A percentile compares a stretch with the other conserved stretches of the same genome.
Conservation (phyloP, 1,284 basidiomycete species). For the Peniophora sp. region DNA sequence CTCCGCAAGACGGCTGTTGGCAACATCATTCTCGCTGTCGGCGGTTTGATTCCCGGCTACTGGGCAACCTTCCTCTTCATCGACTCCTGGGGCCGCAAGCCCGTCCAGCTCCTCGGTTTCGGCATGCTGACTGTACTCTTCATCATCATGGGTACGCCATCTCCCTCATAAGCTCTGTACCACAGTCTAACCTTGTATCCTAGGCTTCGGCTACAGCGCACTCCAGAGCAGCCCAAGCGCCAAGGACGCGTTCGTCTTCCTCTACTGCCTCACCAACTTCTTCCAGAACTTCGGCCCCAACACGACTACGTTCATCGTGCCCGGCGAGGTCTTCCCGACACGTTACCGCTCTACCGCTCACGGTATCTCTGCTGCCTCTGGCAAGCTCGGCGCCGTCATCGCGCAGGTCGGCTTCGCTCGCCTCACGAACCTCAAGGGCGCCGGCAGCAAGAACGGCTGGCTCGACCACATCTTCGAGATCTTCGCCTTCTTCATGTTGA, state of each 20-base stretch:
- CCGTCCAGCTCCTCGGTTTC: conserved; percentile 78
- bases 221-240: conserved; percentile 46
- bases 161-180: no score
- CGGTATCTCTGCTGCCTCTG: conserved; percentile 78
- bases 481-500: conserved; percentile 76
- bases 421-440: conserved; percentile 60
- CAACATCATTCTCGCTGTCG: conserved; percentile 64
- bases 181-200: no score
- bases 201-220: conserved; percentile 56
- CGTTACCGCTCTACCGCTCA: conserved; percentile 79
- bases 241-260: conserved; percentile 64
- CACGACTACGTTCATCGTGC: conserved; percentile 76
- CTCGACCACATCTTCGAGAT: conserved; percentile 63
- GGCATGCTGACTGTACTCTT: conserved; percentile 59
- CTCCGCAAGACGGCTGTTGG: conserved; percentile 50
- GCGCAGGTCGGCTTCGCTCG: conserved; percentile 75
- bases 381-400: conserved; percentile 80
- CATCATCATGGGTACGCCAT: conserved; percentile 42
- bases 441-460: conserved; percentile 48
- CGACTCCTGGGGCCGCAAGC: conserved; percentile 67
- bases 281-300: conserved; percentile 79
- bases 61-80: conserved; percentile 65
- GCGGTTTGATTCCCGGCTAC: conserved; percentile 71
- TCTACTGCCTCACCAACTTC: conserved; percentile 71
- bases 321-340: conserved; percentile 83